Base-by-base conservation (phyloP, 805 yeast genomes). In the Osmozyma mogii region DNA sequence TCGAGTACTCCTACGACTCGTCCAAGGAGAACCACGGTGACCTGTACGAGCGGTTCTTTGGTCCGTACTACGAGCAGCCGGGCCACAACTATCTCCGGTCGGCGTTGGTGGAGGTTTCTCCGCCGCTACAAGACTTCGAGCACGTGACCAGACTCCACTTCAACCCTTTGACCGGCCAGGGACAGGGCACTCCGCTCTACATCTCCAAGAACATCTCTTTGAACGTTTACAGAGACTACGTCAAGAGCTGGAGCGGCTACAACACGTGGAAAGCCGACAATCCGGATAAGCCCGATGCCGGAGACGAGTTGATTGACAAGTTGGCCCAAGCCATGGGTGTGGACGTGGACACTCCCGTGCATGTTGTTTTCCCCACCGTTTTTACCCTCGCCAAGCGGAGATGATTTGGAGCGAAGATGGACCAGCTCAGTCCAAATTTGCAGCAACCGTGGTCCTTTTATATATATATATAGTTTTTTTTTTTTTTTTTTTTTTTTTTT, bases 361-460 rank as follows among this genome's bases (percentile, higher is more conserved):
- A 58, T n/a, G 56, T 70, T 9, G 63, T 67, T 13, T 75, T 77
- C 72, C 70, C 70, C 2, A 72, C 84, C 0, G 68, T 70, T 20
- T 73, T 70, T 44, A 61, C 66, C 3, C 60, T 74, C 44, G 72
- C 75, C 2, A 46, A 52, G 23, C 56, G 47, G 30, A 40, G 15
- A 17, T 38, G n/a, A n/a, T n/a, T n/a, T n/a, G n/a, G n/a, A n/a
- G n/a, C n/a, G n/a, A n/a, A n/a, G n/a, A n/a, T n/a, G n/a, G n/a
- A n/a, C n/a, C n/a, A n/a, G n/a, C n/a, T n/a, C n/a, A n/a, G n/a
- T n/a, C n/a, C n/a, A n/a, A n/a, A n/a, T n/a, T n/a, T n/a, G n/a
- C n/a, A n/a, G n/a, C n/a, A n/a, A n/a, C n/a, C n/a, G n/a, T n/a
- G n/a, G n/a, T n/a, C n/a, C n/a, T n/a, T n/a, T n/a, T n/a, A n/a